Evolutionary conservation across 352 stramenopile species (phyloP).

Genomic region (Phytophthora europaea): DNA sequence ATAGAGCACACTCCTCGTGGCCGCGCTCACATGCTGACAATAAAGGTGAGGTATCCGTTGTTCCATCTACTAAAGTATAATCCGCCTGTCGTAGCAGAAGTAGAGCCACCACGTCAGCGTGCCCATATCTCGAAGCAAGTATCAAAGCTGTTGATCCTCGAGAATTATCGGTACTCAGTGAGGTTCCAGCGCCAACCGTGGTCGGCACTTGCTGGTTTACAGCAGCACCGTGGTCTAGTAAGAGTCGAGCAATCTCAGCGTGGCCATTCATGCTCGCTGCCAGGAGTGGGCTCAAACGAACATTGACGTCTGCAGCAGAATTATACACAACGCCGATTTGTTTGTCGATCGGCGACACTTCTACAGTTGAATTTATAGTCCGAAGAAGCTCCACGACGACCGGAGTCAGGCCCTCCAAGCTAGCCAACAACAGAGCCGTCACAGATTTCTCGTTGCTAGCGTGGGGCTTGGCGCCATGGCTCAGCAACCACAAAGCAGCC

Average conservation of each 20-base stretch:
- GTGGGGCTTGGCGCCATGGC: slow-evolving; percentile 47
- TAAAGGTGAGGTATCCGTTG: slow-evolving; percentile 62
- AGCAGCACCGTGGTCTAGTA: slow-evolving; percentile 49
- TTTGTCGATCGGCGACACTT: slow-evolving; percentile 39
- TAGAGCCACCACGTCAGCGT: slow-evolving; percentile 82
- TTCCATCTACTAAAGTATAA: slow-evolving; percentile 41
- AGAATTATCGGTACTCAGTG: slow-evolving; percentile 1
- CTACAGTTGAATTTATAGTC: slow-evolving; percentile 1
- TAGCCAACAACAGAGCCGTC: slow-evolving; percentile 75
- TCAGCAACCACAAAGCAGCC: slow-evolving; percentile 70
- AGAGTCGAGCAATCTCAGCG: slow-evolving; percentile 51
- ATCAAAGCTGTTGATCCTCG: slow-evolving; percentile 63
- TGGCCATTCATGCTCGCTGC: slow-evolving; percentile 84
- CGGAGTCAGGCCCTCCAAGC: slow-evolving; percentile 67
- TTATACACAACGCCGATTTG: slow-evolving; percentile 86
- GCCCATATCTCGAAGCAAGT: slow-evolving; percentile 93
- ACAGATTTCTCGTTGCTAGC: slow-evolving; percentile 77
- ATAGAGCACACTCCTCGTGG: slow-evolving; percentile 62
- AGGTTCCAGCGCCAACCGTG: slow-evolving; percentile 5
- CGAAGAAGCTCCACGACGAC: slow-evolving; percentile 58
- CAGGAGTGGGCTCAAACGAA: slow-evolving; percentile 64
- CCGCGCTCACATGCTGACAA: slow-evolving; percentile 62
- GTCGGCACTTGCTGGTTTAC: slow-evolving; percentile 36
- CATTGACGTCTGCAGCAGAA: slow-evolving; percentile 64
- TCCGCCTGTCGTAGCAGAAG: slow-evolving; percentile 72